Conservation (phyloP, 176 grass and related monocot genomes). For the Saccharum spontaneum region DNA sequence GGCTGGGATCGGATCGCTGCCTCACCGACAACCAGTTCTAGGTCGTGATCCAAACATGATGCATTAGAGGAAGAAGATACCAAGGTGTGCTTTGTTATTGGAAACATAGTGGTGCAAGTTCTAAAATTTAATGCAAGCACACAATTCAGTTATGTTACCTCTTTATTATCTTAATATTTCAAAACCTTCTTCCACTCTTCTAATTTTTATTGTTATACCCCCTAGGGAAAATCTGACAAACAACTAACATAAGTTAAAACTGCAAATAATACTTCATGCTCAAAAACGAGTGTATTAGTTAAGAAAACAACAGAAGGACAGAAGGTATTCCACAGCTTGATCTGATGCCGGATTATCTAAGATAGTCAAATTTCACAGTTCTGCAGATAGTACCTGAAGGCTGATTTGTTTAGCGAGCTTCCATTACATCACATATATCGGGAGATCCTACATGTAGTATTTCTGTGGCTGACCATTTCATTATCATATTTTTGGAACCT, state of each 20-base stretch:
- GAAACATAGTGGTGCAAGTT: constrained; percentile 3
- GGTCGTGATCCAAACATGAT: no score
- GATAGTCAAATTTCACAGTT: constrained; percentile 61
- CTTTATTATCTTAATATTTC: not conserved
- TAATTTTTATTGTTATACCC: constrained; percentile 29
- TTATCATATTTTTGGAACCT: constrained; percentile 62
- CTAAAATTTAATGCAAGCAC: not conserved
- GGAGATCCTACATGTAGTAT: constrained; percentile 30
- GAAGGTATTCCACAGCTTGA: constrained; percentile 27
- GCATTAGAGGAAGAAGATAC: constrained; percentile 23
- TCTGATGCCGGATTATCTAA: constrained; percentile 71
- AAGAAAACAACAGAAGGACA: not conserved
- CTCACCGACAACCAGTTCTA: no score
- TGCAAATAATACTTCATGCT: constrained; percentile 38
- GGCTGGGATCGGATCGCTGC: no score
- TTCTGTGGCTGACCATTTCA: constrained; percentile 9
- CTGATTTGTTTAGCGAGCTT: constrained; percentile 54
- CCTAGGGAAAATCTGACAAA: constrained; percentile 19
- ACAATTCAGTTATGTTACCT: constrained; percentile 9
- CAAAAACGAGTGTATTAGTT: constrained; percentile 41
- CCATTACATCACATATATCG: constrained; percentile 48
- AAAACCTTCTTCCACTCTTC: not conserved
- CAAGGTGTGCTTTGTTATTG: constrained; percentile 29
- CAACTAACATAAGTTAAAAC: constrained; percentile 37
- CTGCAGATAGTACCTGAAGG: constrained; percentile 64